A percentile compares a stretch with the other conserved stretches of the same genome.
Evolutionary conservation across 2,329 filamentous ascomycete species (phyloP).

Genomic region (Orbilia quercus): DNA sequence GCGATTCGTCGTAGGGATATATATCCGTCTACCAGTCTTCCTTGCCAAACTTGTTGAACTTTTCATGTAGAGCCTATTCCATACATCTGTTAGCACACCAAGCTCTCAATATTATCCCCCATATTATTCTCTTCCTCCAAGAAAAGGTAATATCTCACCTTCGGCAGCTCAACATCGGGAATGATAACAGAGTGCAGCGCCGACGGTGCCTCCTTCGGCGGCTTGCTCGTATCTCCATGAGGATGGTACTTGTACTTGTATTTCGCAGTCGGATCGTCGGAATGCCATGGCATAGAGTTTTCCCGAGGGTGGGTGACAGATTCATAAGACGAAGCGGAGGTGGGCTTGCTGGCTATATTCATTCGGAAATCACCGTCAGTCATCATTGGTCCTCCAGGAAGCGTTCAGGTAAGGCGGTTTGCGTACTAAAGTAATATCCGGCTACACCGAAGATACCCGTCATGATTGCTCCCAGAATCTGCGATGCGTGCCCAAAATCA

Average conservation of each 20-base stretch:
- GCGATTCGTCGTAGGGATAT: background rate
- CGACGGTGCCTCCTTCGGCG: conserved; percentile 89
- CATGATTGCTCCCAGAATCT: conserved; percentile 95
- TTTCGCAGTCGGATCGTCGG: conserved; percentile 69
- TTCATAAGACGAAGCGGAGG: conserved; percentile 82
- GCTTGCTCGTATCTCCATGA: conserved; percentile 79
- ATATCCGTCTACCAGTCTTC: conserved; percentile 77
- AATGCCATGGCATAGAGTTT: conserved; percentile 92
- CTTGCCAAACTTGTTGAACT: conserved; percentile 99
- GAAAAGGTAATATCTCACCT: conserved; percentile 68
- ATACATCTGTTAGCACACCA: background rate
- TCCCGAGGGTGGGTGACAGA: conserved; percentile 75
- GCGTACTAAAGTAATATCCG: conserved; percentile 86
- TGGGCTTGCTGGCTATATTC: conserved; percentile 79
- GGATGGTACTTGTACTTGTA: conserved; percentile 74
- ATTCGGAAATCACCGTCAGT: conserved; percentile 34
- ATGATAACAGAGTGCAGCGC: conserved; percentile 95
- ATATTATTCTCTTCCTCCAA: background rate
- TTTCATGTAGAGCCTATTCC: conserved; percentile 84
- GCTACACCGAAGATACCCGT: conserved; percentile 85
- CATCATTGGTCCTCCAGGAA: background rate
- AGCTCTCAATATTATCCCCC: background rate
- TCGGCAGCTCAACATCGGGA: conserved; percentile 90
- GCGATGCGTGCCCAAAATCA: conserved; percentile 40
- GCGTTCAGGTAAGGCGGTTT: conserved; percentile 12